Conservation (phyloP, 2,329 filamentous ascomycete species). For the Ophiosphaerella korrae region DNA sequence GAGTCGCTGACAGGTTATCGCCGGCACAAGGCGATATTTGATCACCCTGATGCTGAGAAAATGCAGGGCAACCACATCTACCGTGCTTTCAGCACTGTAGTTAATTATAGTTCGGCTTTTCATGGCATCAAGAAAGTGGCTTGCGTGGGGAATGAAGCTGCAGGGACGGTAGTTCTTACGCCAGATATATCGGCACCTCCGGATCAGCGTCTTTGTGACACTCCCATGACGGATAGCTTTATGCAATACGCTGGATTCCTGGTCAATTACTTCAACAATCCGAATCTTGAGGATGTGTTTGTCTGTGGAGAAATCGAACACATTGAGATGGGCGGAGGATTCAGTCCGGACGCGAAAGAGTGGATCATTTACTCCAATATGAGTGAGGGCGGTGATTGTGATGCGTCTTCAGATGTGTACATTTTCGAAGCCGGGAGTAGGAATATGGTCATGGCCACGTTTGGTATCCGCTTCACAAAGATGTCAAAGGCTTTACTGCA, state of each 20-base stretch:
- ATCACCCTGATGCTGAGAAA: slow-evolving; percentile 32
- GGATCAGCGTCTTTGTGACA: too few species aligned
- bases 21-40: slow-evolving; percentile 25
- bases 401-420: slow-evolving; percentile 10
- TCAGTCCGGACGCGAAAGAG: slow-evolving; percentile 14
- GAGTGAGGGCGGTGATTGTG: slow-evolving; percentile 2
- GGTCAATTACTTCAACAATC: slow-evolving; percentile 31
- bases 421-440: slow-evolving; percentile 12
- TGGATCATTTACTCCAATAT: slow-evolving; percentile 17
- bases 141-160: not conserved
- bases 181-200: too few species aligned
- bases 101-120: slow-evolving; percentile 43
- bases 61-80: slow-evolving; percentile 47
- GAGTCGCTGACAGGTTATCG: slow-evolving; percentile 13
- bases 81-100: slow-evolving; percentile 40
- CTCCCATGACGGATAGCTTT: too few species aligned
- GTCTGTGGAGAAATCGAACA: slow-evolving; percentile 27
- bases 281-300: slow-evolving; percentile 22
- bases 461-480: too few species aligned
- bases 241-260: too few species aligned
- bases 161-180: too few species aligned
- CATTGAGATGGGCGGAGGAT: slow-evolving; percentile 15
- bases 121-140: slow-evolving; percentile 28
- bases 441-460: slow-evolving; percentile 11
- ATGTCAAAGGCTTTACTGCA: too few species aligned